Conservation (phyloP, 208 protist genomes). For the Crithidia bombi region DNA sequence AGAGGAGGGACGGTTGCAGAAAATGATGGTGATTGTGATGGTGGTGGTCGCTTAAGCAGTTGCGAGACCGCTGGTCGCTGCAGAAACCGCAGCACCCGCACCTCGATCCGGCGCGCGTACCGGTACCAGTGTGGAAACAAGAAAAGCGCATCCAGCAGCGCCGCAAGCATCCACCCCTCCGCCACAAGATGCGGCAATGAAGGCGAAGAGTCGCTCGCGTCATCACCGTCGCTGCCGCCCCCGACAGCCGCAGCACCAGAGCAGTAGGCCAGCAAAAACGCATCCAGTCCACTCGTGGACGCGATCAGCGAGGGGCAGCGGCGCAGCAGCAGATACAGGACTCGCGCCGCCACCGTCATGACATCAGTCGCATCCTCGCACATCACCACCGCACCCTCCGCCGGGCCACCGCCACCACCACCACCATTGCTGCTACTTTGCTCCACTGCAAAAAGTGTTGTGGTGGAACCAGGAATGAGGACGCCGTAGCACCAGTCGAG, state of each 20-base stretch:
- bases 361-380: conserved; percentile 2
- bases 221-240: neutral
- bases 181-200: neutral
- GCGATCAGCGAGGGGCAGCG: neutral
- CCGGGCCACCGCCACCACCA: neutral
- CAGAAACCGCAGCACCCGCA: conserved; percentile 4
- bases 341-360: neutral
- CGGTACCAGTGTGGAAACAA: neutral
- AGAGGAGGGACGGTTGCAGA: neutral
- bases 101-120: neutral
- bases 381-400: neutral
- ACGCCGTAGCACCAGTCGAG: conserved; percentile 8
- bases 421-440: neutral
- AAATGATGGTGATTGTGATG: neutral
- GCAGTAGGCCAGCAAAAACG: neutral
- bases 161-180: conserved; percentile 15
- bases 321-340: neutral
- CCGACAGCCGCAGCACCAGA: neutral
- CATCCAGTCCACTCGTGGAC: neutral
- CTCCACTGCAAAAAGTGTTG: neutral
- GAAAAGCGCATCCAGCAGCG: neutral
- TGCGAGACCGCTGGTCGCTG: neutral
- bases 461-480: neutral
- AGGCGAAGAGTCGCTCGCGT: no score
- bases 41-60: neutral